Evolutionary conservation across 495 filamentous ascomycete genomes (phyloP).

Genomic region (Penicillium turbatum): DNA sequence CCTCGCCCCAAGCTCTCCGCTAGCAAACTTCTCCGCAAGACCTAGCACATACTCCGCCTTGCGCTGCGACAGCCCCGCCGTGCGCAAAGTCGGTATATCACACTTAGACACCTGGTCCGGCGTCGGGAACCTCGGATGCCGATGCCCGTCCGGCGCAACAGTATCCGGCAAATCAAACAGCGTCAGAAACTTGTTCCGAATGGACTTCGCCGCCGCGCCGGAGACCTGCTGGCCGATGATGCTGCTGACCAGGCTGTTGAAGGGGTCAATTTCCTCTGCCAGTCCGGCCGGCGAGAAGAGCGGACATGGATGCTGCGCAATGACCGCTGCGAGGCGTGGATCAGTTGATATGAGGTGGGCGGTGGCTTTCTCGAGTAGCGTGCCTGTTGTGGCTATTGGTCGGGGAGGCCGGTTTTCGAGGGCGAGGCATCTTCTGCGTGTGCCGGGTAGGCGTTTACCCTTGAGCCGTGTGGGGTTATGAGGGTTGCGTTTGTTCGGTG

Average conservation of each 20-base stretch:
- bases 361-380: conserved; percentile 70
- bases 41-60: conserved; percentile 94
- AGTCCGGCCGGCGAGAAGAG: conserved; percentile 80
- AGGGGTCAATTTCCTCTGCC: conserved; percentile 81
- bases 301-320: conserved; percentile 69
- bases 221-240: conserved; percentile 97
- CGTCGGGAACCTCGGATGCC: conserved; percentile 59
- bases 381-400: conserved; percentile 61
- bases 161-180: conserved; percentile 55
- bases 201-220: conserved; percentile 81
- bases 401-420: conserved; percentile 48
- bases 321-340: conserved; percentile 64
- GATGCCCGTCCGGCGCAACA: conserved; percentile 11
- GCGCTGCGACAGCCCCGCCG: conserved; percentile 81
- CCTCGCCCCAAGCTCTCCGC: conserved; percentile 66
- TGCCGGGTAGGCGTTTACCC: conserved; percentile 54
- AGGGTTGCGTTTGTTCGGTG: conserved; percentile 71
- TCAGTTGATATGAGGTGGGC: conserved; percentile 75
- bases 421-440: conserved; percentile 50
- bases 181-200: conserved; percentile 77
- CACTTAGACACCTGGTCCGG: conserved; percentile 64
- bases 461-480: conserved; percentile 72
- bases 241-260: conserved; percentile 71
- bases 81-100: conserved; percentile 61
- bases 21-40: conserved; percentile 73